Conservation (phyloP, 2,329 filamentous ascomycete species). For the Coleophoma cylindrospora region DNA sequence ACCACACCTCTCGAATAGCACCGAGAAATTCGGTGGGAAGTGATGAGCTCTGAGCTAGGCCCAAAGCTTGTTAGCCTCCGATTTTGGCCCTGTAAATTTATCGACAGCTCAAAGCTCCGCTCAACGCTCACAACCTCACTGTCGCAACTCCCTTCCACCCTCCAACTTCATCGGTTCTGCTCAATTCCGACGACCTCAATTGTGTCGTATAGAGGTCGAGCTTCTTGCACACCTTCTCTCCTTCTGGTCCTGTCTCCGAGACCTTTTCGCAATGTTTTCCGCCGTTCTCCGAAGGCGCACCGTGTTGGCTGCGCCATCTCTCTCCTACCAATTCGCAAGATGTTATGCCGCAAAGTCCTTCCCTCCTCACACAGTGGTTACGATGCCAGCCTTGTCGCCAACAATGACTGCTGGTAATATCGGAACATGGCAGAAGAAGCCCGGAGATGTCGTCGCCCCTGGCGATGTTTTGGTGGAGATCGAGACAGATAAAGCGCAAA, state of each 20-base stretch:
- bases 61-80: neutral
- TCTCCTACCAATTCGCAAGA: constrained; percentile 53
- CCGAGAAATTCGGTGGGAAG: too few species aligned
- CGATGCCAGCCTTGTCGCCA: constrained; percentile 95
- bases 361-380: constrained; percentile 90
- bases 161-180: constrained; percentile 13
- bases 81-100: neutral
- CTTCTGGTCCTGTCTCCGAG: constrained; percentile 6
- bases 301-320: constrained; percentile 43
- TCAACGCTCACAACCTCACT: constrained; percentile 9
- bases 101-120: constrained; percentile 9
- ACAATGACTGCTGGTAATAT: constrained; percentile 98
- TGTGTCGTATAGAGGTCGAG: constrained; percentile 14
- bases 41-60: too few species aligned
- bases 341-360: constrained; percentile 65
- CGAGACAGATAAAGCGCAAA: constrained; percentile 99
- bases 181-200: constrained; percentile 15
- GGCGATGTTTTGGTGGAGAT: constrained; percentile 97
- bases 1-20: too few species aligned
- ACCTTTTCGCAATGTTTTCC: constrained; percentile 49
- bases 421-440: constrained; percentile 96
- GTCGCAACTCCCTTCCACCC: constrained; percentile 6
- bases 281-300: constrained; percentile 59
- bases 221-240: constrained; percentile 12
- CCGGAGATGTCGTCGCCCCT: constrained; percentile 78